Evolutionary conservation across 495 filamentous ascomycete species (phyloP).

Genomic region (Podospora comata): DNA sequence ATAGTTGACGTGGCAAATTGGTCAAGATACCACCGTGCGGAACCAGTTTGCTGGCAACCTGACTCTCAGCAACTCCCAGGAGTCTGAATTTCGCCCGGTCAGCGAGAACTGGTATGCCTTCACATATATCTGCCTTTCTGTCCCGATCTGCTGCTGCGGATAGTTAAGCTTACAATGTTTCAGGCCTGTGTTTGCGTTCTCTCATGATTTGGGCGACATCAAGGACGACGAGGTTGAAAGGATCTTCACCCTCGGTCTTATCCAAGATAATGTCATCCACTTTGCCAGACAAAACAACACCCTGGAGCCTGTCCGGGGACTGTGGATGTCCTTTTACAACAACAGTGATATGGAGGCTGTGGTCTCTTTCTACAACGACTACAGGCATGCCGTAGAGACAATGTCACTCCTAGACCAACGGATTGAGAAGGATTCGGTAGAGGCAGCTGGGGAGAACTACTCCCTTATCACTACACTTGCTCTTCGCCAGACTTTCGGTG

Average conservation of each 20-base stretch:
- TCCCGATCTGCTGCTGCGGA: neutral
- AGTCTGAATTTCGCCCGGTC: conserved; percentile 65
- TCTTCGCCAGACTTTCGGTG: conserved; percentile 84
- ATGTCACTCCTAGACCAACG: conserved; percentile 64
- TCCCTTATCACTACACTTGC: conserved; percentile 78
- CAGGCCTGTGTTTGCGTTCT: conserved; percentile 82
- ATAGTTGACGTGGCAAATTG: conserved; percentile 60
- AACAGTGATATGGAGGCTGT: conserved; percentile 55
- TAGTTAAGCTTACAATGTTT: conserved; percentile 17
- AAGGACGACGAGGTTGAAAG: conserved; percentile 32
- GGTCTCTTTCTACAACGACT: conserved; percentile 71
- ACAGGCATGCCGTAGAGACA: conserved; percentile 48
- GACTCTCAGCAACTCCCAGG: conserved; percentile 61
- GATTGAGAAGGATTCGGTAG: conserved; percentile 66
- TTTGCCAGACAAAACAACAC: conserved; percentile 68
- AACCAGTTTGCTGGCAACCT: conserved; percentile 61
- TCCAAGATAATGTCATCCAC: conserved; percentile 69
- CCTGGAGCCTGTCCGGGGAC: conserved; percentile 63
- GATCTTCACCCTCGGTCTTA: conserved; percentile 77
- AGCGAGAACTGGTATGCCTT: conserved; percentile 58
- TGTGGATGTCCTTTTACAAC: conserved; percentile 71
- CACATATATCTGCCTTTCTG: neutral
- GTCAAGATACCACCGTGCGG: conserved; percentile 62
- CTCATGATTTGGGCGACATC: conserved; percentile 63
- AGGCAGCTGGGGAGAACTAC: conserved; percentile 65